Conservation (phyloP, 2,329 filamentous ascomycete genomes). For the Fusarium sp. region DNA sequence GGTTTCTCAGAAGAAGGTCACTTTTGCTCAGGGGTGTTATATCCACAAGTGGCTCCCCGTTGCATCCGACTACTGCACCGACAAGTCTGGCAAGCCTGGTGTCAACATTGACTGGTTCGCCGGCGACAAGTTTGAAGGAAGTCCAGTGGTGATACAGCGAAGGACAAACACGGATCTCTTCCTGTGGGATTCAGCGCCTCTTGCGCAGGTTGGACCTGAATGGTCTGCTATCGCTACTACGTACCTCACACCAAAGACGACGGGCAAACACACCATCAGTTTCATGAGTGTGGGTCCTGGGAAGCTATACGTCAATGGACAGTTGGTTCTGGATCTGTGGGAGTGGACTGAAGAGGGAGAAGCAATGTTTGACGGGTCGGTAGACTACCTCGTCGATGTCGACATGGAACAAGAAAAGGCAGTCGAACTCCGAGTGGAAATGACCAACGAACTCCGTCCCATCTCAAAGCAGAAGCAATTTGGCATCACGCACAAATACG, state of each 20-base stretch:
- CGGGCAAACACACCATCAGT: constrained; percentile 72
- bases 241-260: constrained; percentile 66
- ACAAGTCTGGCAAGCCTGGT: constrained; percentile 64
- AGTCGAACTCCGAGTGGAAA: constrained; percentile 63
- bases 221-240: constrained; percentile 74
- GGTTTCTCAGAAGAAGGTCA: constrained; percentile 64
- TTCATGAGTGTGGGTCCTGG: constrained; percentile 76
- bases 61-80: constrained; percentile 40
- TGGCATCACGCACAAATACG: constrained; percentile 72
- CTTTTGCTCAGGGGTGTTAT: constrained; percentile 58
- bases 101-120: constrained; percentile 73
- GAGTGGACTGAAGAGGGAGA: constrained; percentile 76
- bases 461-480: constrained; percentile 67
- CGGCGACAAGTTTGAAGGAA: constrained; percentile 70
- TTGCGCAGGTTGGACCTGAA: constrained; percentile 67
- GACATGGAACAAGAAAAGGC: constrained; percentile 68
- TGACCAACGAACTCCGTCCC: constrained; percentile 71
- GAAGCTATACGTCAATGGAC: constrained; percentile 68
- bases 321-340: constrained; percentile 72
- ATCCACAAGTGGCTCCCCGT: constrained; percentile 45
- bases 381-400: constrained; percentile 71
- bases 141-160: constrained; percentile 66
- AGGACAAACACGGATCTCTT: constrained; percentile 74
- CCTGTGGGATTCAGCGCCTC: constrained; percentile 75
- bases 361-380: constrained; percentile 76